phyloP scores from a whole-genome alignment of 179 eudicot species.

The Corrigiola litoralis region DNA sequence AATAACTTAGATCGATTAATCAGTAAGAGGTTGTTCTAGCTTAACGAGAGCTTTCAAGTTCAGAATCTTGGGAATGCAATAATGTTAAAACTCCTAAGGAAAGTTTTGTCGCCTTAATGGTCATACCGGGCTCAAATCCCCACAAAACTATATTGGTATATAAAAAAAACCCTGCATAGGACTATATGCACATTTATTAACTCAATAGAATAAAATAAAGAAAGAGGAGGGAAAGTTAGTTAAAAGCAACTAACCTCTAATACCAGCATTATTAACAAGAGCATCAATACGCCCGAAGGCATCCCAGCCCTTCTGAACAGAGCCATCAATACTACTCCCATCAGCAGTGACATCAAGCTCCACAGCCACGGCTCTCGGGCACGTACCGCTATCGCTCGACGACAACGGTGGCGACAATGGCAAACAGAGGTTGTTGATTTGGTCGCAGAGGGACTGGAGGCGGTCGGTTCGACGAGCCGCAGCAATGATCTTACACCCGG shows the following conservation, averaged over 20 bases:
- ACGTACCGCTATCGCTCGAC: not conserved
- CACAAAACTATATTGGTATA: too few species aligned
- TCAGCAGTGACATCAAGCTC: constrained; percentile 53
- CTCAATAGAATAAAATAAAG: not conserved
- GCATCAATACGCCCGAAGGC: constrained; percentile 68
- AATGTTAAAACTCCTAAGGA: too few species aligned
- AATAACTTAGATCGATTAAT: too few species aligned
- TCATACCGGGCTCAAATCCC: too few species aligned
- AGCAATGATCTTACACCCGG: constrained; percentile 52
- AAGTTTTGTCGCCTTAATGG: too few species aligned
- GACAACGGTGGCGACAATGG: not conserved
- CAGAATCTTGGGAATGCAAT: too few species aligned
- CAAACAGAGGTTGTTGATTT: constrained; percentile 29
- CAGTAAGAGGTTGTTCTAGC: too few species aligned
- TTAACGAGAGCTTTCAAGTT: too few species aligned
- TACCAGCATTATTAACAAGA: constrained; percentile 72
- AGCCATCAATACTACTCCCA: constrained; percentile 33
- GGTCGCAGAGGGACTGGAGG: constrained; percentile 44
- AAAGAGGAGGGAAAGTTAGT: not conserved
- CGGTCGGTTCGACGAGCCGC: constrained; percentile 58
- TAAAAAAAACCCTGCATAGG: not conserved
- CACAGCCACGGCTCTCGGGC: constrained; percentile 40
- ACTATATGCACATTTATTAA: not conserved
- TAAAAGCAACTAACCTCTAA: constrained; percentile 36
- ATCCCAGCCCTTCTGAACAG: constrained; percentile 51